Evolutionary conservation across 202 grass and related monocot species (phyloP).

Genomic region (Cymbopogon flexuosus): DNA sequence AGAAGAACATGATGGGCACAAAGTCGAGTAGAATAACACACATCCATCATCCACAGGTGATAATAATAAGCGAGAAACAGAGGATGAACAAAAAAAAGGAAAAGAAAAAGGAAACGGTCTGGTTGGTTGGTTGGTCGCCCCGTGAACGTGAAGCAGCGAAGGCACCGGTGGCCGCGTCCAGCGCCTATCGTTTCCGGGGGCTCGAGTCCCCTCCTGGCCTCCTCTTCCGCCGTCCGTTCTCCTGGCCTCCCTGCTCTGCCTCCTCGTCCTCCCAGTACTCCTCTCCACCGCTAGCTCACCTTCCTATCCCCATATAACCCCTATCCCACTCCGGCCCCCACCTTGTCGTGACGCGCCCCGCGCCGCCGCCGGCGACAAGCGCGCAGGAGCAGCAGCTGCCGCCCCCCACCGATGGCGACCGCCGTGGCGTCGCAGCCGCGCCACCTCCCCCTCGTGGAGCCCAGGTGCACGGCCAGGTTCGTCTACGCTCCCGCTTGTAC

Average conservation of each 20-base stretch:
- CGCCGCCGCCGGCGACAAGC: slow-evolving; percentile 4
- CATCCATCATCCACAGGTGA: too few species aligned
- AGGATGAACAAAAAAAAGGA: too few species aligned
- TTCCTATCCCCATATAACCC: slow-evolving; percentile 34
- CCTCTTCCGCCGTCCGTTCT: neutral
- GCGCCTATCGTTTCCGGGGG: slow-evolving; percentile 48
- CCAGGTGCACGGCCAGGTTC: slow-evolving; percentile 41
- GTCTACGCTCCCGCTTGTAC: neutral
- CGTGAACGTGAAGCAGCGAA: neutral
- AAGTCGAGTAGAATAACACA: neutral
- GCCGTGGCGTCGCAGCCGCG: slow-evolving; percentile 47
- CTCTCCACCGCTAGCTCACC: slow-evolving; percentile 46
- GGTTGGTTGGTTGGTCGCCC: too few species aligned
- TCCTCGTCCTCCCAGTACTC: neutral
- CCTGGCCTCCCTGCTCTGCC: neutral
- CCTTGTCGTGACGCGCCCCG: slow-evolving; percentile 15
- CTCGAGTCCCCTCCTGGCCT: neutral
- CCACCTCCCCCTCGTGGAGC: slow-evolving; percentile 34
- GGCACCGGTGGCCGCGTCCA: slow-evolving; percentile 38
- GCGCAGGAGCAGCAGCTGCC: neutral
- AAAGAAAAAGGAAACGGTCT: too few species aligned
- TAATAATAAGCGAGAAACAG: too few species aligned
- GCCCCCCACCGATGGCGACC: slow-evolving; percentile 28
- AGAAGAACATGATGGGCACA: neutral
- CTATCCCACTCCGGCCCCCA: slow-evolving; percentile 28